Evolutionary conservation across 116 monocot genomes (phyloP).

Genomic region (Trichopus zeylanicus): DNA sequence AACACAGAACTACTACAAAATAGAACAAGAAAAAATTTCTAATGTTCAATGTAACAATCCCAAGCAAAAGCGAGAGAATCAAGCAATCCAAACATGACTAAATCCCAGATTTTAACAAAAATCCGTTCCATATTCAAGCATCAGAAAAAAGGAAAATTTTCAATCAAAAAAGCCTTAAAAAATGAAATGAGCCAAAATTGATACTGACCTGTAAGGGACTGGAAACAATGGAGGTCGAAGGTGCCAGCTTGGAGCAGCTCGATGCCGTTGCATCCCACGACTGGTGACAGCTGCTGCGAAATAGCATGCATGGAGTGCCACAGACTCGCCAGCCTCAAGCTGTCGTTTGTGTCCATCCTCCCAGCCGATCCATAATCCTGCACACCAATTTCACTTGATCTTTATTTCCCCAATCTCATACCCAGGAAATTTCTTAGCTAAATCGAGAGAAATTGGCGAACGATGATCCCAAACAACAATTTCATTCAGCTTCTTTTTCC

Average conservation of each 20-base stretch:
- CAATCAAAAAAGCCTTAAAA: background rate
- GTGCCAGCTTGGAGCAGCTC: constrained; percentile 81
- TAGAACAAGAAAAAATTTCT: no score
- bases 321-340: constrained; percentile 75
- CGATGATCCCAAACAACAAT: background rate
- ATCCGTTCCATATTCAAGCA: no score
- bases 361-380: constrained; percentile 89
- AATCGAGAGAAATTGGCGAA: no score
- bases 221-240: constrained; percentile 97
- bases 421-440: no score
- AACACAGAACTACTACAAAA: no score
- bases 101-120: no score
- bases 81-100: no score
- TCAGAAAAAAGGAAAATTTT: no score
- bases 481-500: no score
- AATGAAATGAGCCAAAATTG: background rate
- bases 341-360: constrained; percentile 95
- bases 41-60: no score
- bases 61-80: no score
- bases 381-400: background rate
- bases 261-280: constrained; percentile 61
- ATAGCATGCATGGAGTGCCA: constrained; percentile 99
- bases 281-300: constrained; percentile 79
- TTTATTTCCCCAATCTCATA: background rate
- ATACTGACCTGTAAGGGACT: constrained; percentile 73